Evolutionary conservation across 352 stramenopile genomes (phyloP), one percentile per base, ranked within the genome.

Genomic region (Ophiocytium majus): DNA sequence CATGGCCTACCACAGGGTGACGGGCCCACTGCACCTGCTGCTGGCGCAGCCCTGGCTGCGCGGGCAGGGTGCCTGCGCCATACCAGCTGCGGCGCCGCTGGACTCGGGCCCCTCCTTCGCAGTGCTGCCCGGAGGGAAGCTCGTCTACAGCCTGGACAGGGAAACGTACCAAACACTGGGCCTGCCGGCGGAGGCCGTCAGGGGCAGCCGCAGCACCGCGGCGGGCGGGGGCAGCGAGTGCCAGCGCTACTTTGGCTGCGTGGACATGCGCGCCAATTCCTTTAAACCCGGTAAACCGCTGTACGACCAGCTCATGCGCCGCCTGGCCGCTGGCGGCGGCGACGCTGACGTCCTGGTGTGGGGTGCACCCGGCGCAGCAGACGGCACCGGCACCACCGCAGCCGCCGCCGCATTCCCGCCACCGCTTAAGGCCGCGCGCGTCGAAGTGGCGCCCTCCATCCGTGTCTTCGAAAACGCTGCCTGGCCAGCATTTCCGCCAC

Each of bases 111-210:
- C 66, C 66, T 17, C 66, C 66, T 78, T 78, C 35, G 66, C 32
- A 17, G 35, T 78, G 5, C 35, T 78, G 32, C 66, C 66, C 10
- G 66, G 66, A 5, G 66, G 66, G 5, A 78, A 78, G 32, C 35
- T 78, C 66, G 66, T 78, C 35, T 78, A 78, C 35, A 78, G 35
- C 35, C 66, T 78, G 5, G 66, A 78, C 32, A 78, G 66, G 14
- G 66, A 78, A 78, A 14, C 66, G 5, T 78, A 17, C 14, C 66
- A 78, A 78, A 78, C 32, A 5, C 66, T 78, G 5, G 66, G 66
- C 32, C 66, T 78, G 32, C 66, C 66, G 14, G 66, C 66, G 5
- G 17, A 78, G 32, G 66, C 66, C 5, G 35, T 78, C 5, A 5
- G 66, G 5, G 5, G 5, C 17, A 10, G 5, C 32, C 5, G 32